These are phyloP conservation scores for Penicillium hesseltinei DNA, from an alignment of 2,329 filamentous ascomycete genomes.

Conservation along the genomic window DNA sequence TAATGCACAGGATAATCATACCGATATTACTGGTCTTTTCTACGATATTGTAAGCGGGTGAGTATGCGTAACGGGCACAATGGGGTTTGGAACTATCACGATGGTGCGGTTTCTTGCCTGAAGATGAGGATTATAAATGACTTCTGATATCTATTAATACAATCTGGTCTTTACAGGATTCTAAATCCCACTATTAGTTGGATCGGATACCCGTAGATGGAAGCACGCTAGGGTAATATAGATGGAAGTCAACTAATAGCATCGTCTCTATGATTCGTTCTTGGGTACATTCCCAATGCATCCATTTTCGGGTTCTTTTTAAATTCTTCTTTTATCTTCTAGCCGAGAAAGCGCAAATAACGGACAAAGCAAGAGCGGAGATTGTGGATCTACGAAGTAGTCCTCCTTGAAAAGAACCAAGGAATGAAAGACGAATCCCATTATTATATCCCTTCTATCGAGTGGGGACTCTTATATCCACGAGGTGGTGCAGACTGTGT, in stretches of 20 bases:
- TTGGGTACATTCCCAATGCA: too few species aligned
- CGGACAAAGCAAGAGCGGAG: neutral
- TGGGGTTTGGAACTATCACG: neutral
- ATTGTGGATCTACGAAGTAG: neutral
- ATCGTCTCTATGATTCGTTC: neutral
- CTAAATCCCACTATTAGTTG: too few species aligned
- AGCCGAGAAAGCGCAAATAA: neutral
- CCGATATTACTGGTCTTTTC: too few species aligned
- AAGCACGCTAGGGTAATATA: neutral
- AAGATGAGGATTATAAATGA: neutral
- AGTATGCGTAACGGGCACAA: too few species aligned
- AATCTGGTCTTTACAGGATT: too few species aligned
- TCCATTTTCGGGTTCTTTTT: too few species aligned
- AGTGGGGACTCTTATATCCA: neutral
- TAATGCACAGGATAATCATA: neutral
- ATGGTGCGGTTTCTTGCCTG: neutral
- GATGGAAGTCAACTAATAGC: neutral
- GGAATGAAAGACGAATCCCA: neutral
- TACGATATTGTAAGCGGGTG: too few species aligned
- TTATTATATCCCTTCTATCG: neutral
- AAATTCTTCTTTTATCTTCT: neutral
- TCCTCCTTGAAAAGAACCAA: neutral
- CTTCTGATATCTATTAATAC: neutral
- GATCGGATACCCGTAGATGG: neutral
- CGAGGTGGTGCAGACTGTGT: too few species aligned